Base-by-base conservation (phyloP, 192 early-diverging fungal genomes). In the Chytriomyces sp. region DNA sequence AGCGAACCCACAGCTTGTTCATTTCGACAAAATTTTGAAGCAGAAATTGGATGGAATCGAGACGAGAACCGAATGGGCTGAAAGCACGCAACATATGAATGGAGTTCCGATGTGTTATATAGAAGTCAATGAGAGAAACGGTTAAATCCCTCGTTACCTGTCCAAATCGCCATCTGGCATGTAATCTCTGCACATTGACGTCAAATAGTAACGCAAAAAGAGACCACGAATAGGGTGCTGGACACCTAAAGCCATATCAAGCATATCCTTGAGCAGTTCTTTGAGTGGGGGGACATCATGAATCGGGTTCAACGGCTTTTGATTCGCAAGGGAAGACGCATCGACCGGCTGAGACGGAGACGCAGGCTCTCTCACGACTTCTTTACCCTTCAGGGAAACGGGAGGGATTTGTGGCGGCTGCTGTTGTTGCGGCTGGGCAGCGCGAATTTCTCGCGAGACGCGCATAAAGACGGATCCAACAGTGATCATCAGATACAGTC, bases 1-100 rank as follows among this genome's bases (percentile, higher is more conserved):
- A 81, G 0, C 98, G 93, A 10, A 99, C 98, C 98, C 98, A 99
- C 18, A 99, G 89, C 86, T 99, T 99, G 86, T 99, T 99, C 96
- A 97, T 99, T 86, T 99, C 98, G 47, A 96, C 94, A 86, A 98
- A 98, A 79, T 99, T 98, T 59, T 93, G 96, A 48, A 99, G 83
- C 72, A 95, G 97, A 77, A 99, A 99, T 50, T 94, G 90, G 74
- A 97, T 97, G 5, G 96, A 95, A 81, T 98, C 96, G 67, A 91
- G 82, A 62, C 98, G 87, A 67, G 91, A 94, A 67, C 96, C 97
- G 76, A 92, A 91, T 5, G 92, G 87, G 23, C 93, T 92, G 69
- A 13, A 48, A 57, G 64, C 66, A 53, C n/a, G 46, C 4, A 74
- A 16, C 4, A 72, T 3, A 61, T 67, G 9, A 48, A 77, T 23